Base-by-base conservation (phyloP, 2,329 filamentous ascomycete genomes). In the Phialocephala sp. region DNA sequence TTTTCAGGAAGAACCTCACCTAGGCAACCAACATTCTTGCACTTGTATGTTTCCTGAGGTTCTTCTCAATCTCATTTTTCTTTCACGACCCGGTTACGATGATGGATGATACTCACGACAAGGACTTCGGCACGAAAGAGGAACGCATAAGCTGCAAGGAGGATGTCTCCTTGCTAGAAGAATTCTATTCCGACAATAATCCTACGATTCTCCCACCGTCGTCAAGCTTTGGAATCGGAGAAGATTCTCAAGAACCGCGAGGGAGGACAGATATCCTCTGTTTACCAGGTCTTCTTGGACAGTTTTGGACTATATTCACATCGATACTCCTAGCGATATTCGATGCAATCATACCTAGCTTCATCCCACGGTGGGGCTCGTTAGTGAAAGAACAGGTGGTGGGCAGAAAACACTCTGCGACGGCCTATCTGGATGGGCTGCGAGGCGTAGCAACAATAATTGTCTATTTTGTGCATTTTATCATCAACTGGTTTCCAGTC, bases 401-500 rank as follows among this genome's bases (percentile, higher is more conserved):
- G 18, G n/a, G 20, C 35, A 57, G 55, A 15, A 37, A 11, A 22
- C 14, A 37, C 35, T 15, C 32, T 24, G 18, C 15, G n/a, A 57
- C 55, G 39, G 32, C 55, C 2, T 57, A 57, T n/a, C 4, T 57
- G 35, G 55, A 57, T 24, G 55, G 55, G 20, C 20, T 57, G 4
- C 55, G 35, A 5, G 55, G 55, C 8, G 24, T 57, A 9, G 55
- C 55, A 20, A 41, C 55, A 20, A 9, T 57, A 11, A 39, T 57
- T 18, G 55, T 57, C 1, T 57, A 57, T 14, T 15, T 57, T n/a
- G 18, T 39, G 1, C 55, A 57, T 20, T 57, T 57, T 18, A 20
- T 20, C 36, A n/a, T 57, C 32, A 57, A 57, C 18, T 57, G 55
- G 55, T 57, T 57, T 27, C 55, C 55, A 2, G 14, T 24, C 32